Base-by-base conservation (phyloP, 1,284 basidiomycete genomes). In the Trametes versicolor region DNA sequence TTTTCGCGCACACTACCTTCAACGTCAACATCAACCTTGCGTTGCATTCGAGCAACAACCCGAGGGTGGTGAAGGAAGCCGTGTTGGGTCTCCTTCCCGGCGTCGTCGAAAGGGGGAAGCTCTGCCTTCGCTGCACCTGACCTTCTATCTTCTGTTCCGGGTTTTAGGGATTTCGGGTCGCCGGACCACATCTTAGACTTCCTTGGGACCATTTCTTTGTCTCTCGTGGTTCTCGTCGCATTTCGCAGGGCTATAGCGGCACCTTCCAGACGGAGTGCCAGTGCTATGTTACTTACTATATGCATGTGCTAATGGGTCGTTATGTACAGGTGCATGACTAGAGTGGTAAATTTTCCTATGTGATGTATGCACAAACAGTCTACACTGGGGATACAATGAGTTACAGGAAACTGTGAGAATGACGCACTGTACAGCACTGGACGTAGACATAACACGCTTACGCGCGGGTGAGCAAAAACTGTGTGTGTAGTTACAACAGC, bases 21-120 rank as follows among this genome's bases (percentile, higher is more conserved):
- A 54, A 55, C 29, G 58, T 72, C 39, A 64, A 61, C 48, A 51
- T 72, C 54, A 69, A 62, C 52, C 65, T 71, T 23, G 68, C 70
- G 19, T 36, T 71, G 2, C 63, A 67, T n/a, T 63, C 61, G 57
- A 56, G 57, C 25, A 67, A 67, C 58, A 60, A 71, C 48, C 50
- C 65, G 29, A 47, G 29, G 4, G 54, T 54, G 21, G 62, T 65
- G 17, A 58, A 54, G 17, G 55, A 65, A 21, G 61, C 70, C 1
- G 49, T 17, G 27, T 36, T 34, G 59, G 27, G n/a, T 47, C 56
- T 4, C 58, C 58, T 71, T 19, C 68, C 71, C 7, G 39, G 34
- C 19, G 61, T 65, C 32, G 47, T 43, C 0, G n/a, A 53, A 45
- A 63, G 63, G 21, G 71, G 66, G 32, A 65, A 64, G 49, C 45